Percentiles rank a stretch among this genome's conserved stretches.
phyloP scores from a whole-genome alignment of 2,329 filamentous ascomycete species.

The Fusarium sp. region DNA sequence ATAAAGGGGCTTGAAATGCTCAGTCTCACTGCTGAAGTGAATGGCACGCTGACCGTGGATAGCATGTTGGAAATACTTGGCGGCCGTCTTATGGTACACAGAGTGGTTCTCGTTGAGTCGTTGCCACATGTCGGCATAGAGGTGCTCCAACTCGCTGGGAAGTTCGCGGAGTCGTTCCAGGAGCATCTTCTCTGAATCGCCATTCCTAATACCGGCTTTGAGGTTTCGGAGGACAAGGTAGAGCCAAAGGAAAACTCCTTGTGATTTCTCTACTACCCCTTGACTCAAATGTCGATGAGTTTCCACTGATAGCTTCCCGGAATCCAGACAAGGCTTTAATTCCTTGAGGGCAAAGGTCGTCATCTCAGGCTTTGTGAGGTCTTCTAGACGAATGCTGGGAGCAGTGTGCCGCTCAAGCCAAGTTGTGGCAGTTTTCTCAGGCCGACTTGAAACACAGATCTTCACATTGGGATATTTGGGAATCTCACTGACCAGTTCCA shows the following conservation, averaged over 20 bases:
- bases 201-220: neutral
- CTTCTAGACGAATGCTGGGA: rapidly evolving
- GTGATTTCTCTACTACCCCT: rapidly evolving
- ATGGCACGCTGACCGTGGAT: neutral
- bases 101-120: conserved; percentile 4
- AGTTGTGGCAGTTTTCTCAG: neutral
- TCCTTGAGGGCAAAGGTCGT: neutral
- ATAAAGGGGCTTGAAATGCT: too few relatives aligned
- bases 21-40: too few relatives aligned
- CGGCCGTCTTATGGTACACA: conserved; percentile 12
- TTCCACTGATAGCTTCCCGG: too few relatives aligned
- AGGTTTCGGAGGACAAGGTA: neutral
- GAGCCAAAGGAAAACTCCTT: conserved; percentile 12
- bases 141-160: neutral
- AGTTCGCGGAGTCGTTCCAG: neutral
- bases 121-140: conserved; percentile 31
- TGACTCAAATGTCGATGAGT: neutral
- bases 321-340: rapidly evolving
- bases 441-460: neutral
- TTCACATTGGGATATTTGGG: rapidly evolving
- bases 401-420: rapidly evolving
- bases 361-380: conserved; percentile 3
- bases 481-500: rapidly evolving
- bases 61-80: conserved; percentile 6
- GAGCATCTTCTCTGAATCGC: neutral